phyloP scores from a whole-genome alignment of 2,329 filamentous ascomycete species.

The Microsporum canis region DNA sequence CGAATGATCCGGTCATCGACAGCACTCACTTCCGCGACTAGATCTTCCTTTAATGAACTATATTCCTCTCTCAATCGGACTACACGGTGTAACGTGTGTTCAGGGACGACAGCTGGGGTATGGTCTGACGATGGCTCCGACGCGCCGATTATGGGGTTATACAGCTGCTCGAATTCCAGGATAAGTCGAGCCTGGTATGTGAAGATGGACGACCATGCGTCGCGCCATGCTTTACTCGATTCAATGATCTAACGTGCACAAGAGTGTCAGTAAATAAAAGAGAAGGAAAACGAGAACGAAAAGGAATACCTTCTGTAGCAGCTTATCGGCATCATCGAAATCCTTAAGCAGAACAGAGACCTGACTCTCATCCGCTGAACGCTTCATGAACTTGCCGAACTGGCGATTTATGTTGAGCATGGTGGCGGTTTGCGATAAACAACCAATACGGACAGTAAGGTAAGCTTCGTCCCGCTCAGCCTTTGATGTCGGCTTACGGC shows the following conservation, averaged over 20 bases:
- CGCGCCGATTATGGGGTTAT: conserved; percentile 62
- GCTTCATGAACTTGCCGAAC: conserved; percentile 60
- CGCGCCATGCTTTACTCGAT: conserved; percentile 62
- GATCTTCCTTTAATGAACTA: conserved; percentile 57
- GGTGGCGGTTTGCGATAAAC: conserved; percentile 9
- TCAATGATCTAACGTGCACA: conserved; percentile 54
- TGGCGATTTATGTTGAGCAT: conserved; percentile 53
- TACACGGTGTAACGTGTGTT: conserved; percentile 52
- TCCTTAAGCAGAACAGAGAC: conserved; percentile 64
- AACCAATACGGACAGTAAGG: neutral
- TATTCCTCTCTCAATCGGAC: conserved; percentile 56
- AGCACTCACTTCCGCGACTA: conserved; percentile 57
- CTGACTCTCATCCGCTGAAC: conserved; percentile 64
- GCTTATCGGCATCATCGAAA: conserved; percentile 66
- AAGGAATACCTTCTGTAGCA: conserved; percentile 54
- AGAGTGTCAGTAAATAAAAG: neutral
- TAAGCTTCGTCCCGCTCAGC: neutral
- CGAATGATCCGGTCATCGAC: conserved; percentile 60
- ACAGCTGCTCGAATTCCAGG: conserved; percentile 59
- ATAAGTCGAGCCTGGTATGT: conserved; percentile 56
- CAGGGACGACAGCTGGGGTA: conserved; percentile 50
- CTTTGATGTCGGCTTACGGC: neutral
- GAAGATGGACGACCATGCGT: conserved; percentile 64
- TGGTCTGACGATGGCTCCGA: conserved; percentile 46
- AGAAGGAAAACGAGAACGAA: neutral